Evolutionary conservation across 768 basidiomycete genomes (phyloP).

Genomic region (Ephemerocybe angulata): DNA sequence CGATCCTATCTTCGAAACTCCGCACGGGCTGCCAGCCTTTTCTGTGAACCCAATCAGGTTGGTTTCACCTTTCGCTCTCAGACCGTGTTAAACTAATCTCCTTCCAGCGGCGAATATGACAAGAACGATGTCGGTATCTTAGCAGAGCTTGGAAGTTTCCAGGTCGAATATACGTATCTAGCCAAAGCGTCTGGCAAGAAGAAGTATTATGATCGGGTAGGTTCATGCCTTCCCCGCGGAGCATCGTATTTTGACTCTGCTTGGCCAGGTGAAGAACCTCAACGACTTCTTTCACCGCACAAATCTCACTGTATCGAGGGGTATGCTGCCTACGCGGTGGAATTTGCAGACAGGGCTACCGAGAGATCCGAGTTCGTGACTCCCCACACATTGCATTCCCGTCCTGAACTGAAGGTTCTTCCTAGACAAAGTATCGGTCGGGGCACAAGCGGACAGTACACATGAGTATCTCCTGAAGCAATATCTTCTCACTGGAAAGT

Average conservation of each 20-base stretch:
- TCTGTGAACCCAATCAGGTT: conserved; percentile 64
- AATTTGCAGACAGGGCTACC: conserved; percentile 42
- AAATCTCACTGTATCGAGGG: conserved; percentile 44
- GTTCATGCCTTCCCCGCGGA: conserved; percentile 14
- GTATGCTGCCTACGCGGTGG: conserved; percentile 66
- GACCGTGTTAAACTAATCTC: not conserved
- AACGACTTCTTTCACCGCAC: conserved; percentile 45
- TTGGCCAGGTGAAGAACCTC: conserved; percentile 42
- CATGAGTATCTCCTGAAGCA: conserved; percentile 79
- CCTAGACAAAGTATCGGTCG: conserved; percentile 52
- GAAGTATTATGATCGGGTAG: conserved; percentile 53
- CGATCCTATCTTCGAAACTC: conserved; percentile 67
- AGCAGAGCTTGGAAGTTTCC: conserved; percentile 82
- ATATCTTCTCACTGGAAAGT: conserved; percentile 61
- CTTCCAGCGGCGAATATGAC: conserved; percentile 9
- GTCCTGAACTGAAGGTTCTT: too few relatives aligned
- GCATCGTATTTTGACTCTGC: not conserved
- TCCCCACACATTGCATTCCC: too few relatives aligned
- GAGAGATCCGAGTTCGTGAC: not conserved
- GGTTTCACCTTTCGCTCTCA: conserved; percentile 2
- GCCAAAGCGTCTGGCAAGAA: conserved; percentile 73
- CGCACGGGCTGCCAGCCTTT: conserved; percentile 68
- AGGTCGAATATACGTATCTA: conserved; percentile 83
- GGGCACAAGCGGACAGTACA: conserved; percentile 65
- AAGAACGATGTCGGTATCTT: conserved; percentile 41